Evolutionary conservation across 169 alveolate species (phyloP).

Genomic region (Sarcocystis neurona): DNA sequence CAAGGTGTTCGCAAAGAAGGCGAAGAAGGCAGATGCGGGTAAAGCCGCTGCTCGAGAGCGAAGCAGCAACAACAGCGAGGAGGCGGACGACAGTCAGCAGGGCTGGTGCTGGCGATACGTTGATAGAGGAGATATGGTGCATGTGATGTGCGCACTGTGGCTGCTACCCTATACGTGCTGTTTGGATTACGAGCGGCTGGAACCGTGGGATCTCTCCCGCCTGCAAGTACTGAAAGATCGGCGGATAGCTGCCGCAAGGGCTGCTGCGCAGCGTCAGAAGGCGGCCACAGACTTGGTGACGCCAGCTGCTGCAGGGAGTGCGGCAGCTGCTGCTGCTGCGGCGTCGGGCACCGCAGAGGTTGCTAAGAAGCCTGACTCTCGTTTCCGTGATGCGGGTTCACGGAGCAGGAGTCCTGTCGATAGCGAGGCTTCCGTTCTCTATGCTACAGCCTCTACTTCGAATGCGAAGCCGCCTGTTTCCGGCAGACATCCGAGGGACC

Average conservation of each 20-base stretch:
- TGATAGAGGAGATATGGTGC: conserved; percentile 43
- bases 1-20: not conserved
- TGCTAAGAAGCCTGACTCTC: too few relatives aligned
- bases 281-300: not conserved
- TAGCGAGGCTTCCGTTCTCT: too few relatives aligned
- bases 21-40: not conserved
- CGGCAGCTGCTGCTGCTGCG: not conserved
- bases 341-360: too few relatives aligned
- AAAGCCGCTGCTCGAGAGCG: not conserved
- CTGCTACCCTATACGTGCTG: conserved; percentile 65
- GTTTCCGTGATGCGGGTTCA: too few relatives aligned
- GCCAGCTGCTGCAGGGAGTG: not conserved
- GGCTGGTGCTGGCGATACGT: not conserved
- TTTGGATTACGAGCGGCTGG: conserved; percentile 62
- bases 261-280: not conserved
- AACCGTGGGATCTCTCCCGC: conserved; percentile 55
- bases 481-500: too few relatives aligned
- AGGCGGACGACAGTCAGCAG: not conserved
- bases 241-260: not conserved
- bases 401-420: too few relatives aligned
- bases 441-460: too few relatives aligned
- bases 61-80: not conserved
- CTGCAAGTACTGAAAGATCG: not conserved
- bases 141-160: conserved; percentile 60
- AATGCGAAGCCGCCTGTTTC: too few relatives aligned